Evolutionary conservation across 805 yeast genomes (phyloP).

Genomic region (Candida ulmi): DNA sequence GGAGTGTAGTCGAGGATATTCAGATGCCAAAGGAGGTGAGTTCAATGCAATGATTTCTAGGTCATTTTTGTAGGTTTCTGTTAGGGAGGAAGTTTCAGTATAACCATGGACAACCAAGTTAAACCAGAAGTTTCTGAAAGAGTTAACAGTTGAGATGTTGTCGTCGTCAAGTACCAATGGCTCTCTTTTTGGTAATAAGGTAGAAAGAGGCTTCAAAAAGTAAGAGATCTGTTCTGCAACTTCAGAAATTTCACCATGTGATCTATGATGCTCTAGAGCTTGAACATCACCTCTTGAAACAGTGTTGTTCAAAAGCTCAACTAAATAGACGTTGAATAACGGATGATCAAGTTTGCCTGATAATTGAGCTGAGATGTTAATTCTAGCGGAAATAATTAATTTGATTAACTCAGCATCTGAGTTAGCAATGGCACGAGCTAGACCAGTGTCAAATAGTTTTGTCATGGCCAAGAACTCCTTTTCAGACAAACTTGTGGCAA

Average conservation of each 20-base stretch:
- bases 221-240: constrained; percentile 65
- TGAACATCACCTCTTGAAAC: constrained; percentile 77
- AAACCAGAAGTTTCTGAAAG: constrained; percentile 90
- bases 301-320: constrained; percentile 60
- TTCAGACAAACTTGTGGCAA: constrained; percentile 57
- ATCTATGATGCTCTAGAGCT: constrained; percentile 69
- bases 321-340: constrained; percentile 51
- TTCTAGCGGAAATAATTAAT: constrained; percentile 47
- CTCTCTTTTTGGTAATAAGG: constrained; percentile 53
- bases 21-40: constrained; percentile 86
- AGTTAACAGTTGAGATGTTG: constrained; percentile 42
- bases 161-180: constrained; percentile 35
- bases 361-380: constrained; percentile 32
- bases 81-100: constrained; percentile 51
- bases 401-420: constrained; percentile 32
- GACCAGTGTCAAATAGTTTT: constrained; percentile 48
- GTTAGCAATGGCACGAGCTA: constrained; percentile 37
- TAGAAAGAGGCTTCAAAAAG: constrained; percentile 70
- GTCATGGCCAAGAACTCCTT: constrained; percentile 63
- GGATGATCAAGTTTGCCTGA: constrained; percentile 30
- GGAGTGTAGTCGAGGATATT: constrained; percentile 69
- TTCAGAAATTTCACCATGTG: constrained; percentile 64
- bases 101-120: constrained; percentile 91
- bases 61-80: constrained; percentile 38
- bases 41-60: constrained; percentile 73